Conservation (phyloP, 1,284 basidiomycete species). For the Phlebopus sp. region DNA sequence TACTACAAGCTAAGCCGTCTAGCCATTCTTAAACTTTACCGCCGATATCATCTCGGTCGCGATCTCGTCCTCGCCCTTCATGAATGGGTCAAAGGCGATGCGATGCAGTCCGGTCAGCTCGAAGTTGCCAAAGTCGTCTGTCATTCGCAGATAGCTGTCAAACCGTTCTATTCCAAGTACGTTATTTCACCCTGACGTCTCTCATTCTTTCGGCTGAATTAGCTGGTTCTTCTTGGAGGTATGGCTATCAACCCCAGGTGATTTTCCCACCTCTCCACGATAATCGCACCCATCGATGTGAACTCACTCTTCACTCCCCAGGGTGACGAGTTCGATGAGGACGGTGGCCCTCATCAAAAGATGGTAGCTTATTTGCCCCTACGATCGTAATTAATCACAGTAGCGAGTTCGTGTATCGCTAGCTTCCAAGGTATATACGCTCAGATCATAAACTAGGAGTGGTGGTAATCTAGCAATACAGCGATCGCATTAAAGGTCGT, state of each 20-base stretch:
- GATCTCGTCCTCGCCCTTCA: slow-evolving; percentile 61
- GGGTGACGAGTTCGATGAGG: slow-evolving; percentile 77
- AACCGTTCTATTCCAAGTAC: slow-evolving; percentile 72
- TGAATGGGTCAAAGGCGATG: slow-evolving; percentile 49
- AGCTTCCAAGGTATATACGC: slow-evolving; percentile 32
- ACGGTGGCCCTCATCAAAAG: slow-evolving; percentile 76
- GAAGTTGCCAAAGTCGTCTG: slow-evolving; percentile 42
- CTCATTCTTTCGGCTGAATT: slow-evolving; percentile 7
- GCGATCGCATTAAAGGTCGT: slow-evolving; percentile 19
- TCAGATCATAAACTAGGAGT: slow-evolving; percentile 24
- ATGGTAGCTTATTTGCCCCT: slow-evolving; percentile 60
- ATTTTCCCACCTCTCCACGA: slow-evolving; percentile 11
- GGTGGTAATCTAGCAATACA: slow-evolving; percentile 41
- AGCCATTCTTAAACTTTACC: slow-evolving; percentile 63
- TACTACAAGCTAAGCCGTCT: slow-evolving; percentile 72
- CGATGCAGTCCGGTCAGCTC: slow-evolving; percentile 28
- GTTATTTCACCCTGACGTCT: slow-evolving; percentile 26
- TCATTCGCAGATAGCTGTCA: slow-evolving; percentile 71
- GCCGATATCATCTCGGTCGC: slow-evolving; percentile 59
- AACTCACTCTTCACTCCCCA: slow-evolving; percentile 31
- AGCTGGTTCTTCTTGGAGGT: slow-evolving; percentile 42
- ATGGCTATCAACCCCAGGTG: slow-evolving; percentile 66
- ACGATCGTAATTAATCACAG: slow-evolving; percentile 24
- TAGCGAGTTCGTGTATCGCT: slow-evolving; percentile 22
- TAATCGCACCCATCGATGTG: slow-evolving; percentile 15